Evolutionary conservation across 2,329 filamentous ascomycete species (phyloP).

Genomic region (Tolypocladium cylindrosporum): DNA sequence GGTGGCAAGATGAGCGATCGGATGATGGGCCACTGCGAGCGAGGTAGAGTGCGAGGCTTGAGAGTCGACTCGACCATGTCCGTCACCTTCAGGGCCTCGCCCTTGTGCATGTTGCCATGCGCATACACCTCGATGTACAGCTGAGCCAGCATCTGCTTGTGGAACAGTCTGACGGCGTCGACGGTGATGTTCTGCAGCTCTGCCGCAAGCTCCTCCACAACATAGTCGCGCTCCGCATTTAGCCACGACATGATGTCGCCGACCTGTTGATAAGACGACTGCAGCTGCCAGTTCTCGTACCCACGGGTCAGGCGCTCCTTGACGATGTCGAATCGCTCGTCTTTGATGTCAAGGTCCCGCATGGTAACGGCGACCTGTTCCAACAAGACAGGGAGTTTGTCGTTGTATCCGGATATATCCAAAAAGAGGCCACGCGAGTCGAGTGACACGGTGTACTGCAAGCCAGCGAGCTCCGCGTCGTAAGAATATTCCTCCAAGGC

Average conservation of each 20-base stretch:
- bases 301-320: slow-evolving; percentile 72
- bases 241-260: slow-evolving; percentile 75
- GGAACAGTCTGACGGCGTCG: slow-evolving; percentile 67
- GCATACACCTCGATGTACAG: slow-evolving; percentile 80
- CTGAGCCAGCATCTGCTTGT: slow-evolving; percentile 70
- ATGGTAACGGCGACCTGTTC: slow-evolving; percentile 82
- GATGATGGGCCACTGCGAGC: slow-evolving; percentile 68
- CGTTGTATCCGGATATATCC: slow-evolving; percentile 83
- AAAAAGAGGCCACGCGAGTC: slow-evolving; percentile 67
- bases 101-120: slow-evolving; percentile 90
- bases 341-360: slow-evolving; percentile 70
- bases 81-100: slow-evolving; percentile 79
- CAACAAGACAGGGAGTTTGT: slow-evolving; percentile 83
- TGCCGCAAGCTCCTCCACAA: slow-evolving; percentile 68
- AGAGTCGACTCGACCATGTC: slow-evolving; percentile 72
- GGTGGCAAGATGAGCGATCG: slow-evolving; percentile 69
- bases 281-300: slow-evolving; percentile 79
- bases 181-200: slow-evolving; percentile 68
- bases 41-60: slow-evolving; percentile 62
- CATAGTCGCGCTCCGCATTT: slow-evolving; percentile 63
- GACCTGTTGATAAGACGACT: slow-evolving; percentile 83
- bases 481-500: slow-evolving; percentile 90
- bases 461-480: slow-evolving; percentile 83
- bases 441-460: slow-evolving; percentile 70
- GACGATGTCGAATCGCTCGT: slow-evolving; percentile 85